A percentile compares a stretch with the other conserved stretches of the same genome.
phyloP scores from a whole-genome alignment of 2,329 filamentous ascomycete genomes.

The Aspergillus aculeatinus region DNA sequence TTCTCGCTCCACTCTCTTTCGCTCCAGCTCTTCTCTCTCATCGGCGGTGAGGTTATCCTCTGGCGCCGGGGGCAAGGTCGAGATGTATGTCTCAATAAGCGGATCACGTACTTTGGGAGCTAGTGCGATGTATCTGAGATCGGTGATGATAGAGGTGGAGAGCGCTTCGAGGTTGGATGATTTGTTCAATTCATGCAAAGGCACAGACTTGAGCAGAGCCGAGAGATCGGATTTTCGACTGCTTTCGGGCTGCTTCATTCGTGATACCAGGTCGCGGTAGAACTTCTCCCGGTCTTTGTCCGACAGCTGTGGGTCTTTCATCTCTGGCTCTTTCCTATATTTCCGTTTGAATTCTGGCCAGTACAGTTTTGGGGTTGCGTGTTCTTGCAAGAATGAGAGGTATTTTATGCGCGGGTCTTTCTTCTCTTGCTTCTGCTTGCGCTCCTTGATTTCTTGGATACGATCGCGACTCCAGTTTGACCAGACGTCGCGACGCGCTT shows the following conservation, averaged over 20 bases:
- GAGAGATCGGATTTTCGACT: constrained; percentile 49
- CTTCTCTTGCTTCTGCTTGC: constrained; percentile 73
- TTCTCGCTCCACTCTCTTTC: constrained; percentile 42
- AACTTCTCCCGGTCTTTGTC: constrained; percentile 52
- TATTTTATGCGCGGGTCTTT: constrained; percentile 81
- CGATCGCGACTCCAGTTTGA: constrained; percentile 78
- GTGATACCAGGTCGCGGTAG: constrained; percentile 49
- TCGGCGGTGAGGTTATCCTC: constrained; percentile 38
- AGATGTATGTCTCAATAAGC: constrained; percentile 46
- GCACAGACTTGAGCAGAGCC: constrained; percentile 44
- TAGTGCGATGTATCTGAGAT: constrained; percentile 47
- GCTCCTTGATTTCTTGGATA: constrained; percentile 70
- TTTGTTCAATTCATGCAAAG: constrained; percentile 40
- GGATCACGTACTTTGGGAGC: constrained; percentile 39
- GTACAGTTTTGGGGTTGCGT: constrained; percentile 88
- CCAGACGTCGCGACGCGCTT: constrained; percentile 76
- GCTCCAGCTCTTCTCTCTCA: constrained; percentile 39
- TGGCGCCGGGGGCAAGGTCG: constrained; percentile 42
- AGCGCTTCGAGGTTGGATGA: constrained; percentile 42
- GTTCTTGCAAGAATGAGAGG: constrained; percentile 73
- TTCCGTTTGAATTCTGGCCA: constrained; percentile 97
- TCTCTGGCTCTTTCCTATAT: constrained; percentile 74
- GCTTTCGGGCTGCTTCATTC: constrained; percentile 48
- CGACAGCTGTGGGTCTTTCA: constrained; percentile 54
- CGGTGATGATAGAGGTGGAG: constrained; percentile 43